A percentile compares a stretch with the other conserved stretches of the same genome.
Conservation (phyloP, 2,329 filamentous ascomycete genomes). For the Samsoniella hepiali region DNA sequence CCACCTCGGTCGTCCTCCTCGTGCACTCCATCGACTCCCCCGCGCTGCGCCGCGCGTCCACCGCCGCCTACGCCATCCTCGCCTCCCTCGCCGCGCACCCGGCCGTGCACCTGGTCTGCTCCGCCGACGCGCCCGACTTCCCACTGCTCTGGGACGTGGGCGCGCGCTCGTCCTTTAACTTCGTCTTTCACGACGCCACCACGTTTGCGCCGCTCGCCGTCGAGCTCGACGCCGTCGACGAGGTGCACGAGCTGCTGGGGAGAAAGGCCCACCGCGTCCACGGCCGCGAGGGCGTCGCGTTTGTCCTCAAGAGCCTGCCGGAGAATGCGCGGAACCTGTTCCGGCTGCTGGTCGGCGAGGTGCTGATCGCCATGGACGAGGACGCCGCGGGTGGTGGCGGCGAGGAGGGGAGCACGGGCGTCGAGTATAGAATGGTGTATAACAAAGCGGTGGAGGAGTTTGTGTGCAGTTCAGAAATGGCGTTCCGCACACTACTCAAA, state of each 20-base stretch:
- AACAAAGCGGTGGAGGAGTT: slow-evolving; percentile 96
- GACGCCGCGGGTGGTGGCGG: slow-evolving; percentile 44
- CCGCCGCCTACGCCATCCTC: slow-evolving; percentile 60
- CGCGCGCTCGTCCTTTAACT: slow-evolving; percentile 77
- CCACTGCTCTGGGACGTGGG: slow-evolving; percentile 85
- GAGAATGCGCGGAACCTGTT: slow-evolving; percentile 91
- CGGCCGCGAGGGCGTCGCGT: slow-evolving; percentile 86
- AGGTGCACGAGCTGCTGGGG: slow-evolving; percentile 82
- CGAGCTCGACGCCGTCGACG: slow-evolving; percentile 83
- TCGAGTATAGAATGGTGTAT: slow-evolving; percentile 89
- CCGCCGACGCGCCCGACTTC: slow-evolving; percentile 85
- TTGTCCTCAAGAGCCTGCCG: slow-evolving; percentile 84
- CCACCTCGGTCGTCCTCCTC: slow-evolving; percentile 59
- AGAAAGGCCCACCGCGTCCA: slow-evolving; percentile 75
- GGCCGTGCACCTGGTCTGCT: slow-evolving; percentile 69
- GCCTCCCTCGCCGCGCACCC: slow-evolving; percentile 73
- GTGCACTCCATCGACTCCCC: slow-evolving; percentile 85
- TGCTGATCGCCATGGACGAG: slow-evolving; percentile 67
- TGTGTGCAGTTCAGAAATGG: slow-evolving; percentile 94
- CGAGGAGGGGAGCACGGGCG: slow-evolving; percentile 57
- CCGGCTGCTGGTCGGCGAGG: slow-evolving; percentile 77
- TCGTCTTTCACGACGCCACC: slow-evolving; percentile 90
- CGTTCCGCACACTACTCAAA: slow-evolving; percentile 88
- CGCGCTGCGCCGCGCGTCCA: slow-evolving; percentile 61
- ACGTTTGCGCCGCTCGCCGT: slow-evolving; percentile 73